A percentile compares a stretch with the other conserved stretches of the same genome.
These are phyloP conservation scores for Setaria viridis DNA, from an alignment of 202 grass and related monocot genomes.

Conservation along the genomic window DNA sequence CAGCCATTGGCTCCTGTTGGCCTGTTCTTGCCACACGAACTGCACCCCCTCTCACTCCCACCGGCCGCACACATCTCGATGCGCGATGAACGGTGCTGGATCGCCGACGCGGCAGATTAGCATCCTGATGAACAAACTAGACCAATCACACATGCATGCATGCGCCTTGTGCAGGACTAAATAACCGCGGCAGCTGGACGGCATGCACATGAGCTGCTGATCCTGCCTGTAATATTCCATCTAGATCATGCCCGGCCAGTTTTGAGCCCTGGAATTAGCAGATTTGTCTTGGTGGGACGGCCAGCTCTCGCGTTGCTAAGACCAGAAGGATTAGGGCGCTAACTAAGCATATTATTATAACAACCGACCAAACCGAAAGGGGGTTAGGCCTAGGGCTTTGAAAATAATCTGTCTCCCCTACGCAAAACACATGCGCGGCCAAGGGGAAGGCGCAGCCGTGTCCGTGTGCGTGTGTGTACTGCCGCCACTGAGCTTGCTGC, in stretches of 20 bases:
- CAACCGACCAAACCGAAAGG: conserved; percentile 47
- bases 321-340: conserved; percentile 2
- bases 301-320: not conserved
- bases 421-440: conserved; percentile 14
- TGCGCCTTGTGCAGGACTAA: not conserved
- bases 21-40: not conserved
- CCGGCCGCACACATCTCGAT: not conserved
- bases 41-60: not conserved
- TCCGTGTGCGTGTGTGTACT: not conserved
- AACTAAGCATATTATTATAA: conserved; percentile 12
- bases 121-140: not conserved
- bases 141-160: not conserved
- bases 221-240: conserved; percentile 39
- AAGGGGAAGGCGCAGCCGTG: conserved; percentile 1
- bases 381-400: conserved; percentile 17
- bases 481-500: not conserved
- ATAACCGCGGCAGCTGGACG: not conserved
- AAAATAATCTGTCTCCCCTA: conserved; percentile 28
- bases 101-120: not conserved
- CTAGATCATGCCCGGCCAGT: not conserved
- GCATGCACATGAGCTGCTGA: conserved; percentile 15
- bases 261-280: conserved; percentile 11
- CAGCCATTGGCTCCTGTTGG: not conserved
- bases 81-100: not conserved
- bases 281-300: conserved; percentile 15